These are phyloP conservation scores for Forsythia viridissima DNA, from an alignment of 257 asterid genomes.

Conservation along the genomic window DNA sequence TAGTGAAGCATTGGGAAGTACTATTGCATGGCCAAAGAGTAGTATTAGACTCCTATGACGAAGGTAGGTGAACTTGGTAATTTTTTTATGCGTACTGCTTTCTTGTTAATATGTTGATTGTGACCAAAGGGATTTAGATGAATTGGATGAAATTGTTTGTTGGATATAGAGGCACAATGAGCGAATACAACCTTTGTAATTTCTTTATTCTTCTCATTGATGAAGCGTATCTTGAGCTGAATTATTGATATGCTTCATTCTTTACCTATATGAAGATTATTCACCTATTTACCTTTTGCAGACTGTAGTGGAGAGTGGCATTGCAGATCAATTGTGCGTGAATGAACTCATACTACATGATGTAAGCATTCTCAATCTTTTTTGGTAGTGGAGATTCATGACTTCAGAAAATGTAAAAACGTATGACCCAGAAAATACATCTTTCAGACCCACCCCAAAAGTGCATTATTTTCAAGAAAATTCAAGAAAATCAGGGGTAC, in stretches of 20 bases:
- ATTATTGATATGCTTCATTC: background rate
- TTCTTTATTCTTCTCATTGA: background rate
- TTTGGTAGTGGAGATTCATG: constrained; percentile 9
- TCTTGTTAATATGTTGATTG: no score
- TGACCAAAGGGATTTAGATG: no score
- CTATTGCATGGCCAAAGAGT: no score
- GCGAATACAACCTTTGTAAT: background rate
- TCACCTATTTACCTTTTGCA: constrained; percentile 35
- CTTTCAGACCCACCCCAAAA: constrained; percentile 1
- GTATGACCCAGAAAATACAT: background rate
- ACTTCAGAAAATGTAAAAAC: background rate
- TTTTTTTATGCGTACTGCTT: no score
- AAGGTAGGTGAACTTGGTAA: no score
- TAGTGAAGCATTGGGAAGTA: no score
- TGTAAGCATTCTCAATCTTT: constrained; percentile 49
- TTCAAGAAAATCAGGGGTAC: background rate
- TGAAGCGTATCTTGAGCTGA: background rate
- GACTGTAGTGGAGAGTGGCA: constrained; percentile 81
- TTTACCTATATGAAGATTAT: constrained; percentile 9
- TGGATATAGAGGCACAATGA: no score
- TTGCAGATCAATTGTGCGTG: constrained; percentile 76
- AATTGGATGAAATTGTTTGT: no score
- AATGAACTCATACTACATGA: constrained; percentile 79
- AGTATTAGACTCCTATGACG: no score
- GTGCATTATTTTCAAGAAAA: background rate